A percentile compares a stretch with the other conserved stretches of the same genome.
Evolutionary conservation across 805 yeast species (phyloP).

Genomic region (Candida sonorensis): DNA sequence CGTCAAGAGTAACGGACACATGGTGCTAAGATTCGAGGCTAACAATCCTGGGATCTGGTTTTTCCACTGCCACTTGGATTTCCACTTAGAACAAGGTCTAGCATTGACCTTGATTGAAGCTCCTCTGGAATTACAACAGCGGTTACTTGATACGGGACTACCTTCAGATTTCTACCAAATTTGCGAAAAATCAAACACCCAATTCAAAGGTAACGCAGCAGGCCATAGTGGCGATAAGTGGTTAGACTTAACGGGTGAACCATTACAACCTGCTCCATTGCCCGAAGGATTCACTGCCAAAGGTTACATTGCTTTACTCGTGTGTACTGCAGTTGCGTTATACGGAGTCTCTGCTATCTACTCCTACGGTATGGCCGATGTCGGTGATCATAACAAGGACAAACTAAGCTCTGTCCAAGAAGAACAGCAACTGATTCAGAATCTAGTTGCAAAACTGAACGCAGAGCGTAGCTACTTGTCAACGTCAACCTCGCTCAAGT

Average conservation of each 20-base stretch:
- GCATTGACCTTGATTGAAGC: conserved; percentile 69
- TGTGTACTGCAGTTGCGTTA: conserved; percentile 50
- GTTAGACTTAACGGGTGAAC: too few species aligned
- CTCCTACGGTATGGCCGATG: conserved; percentile 60
- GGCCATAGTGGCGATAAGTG: conserved; percentile 54
- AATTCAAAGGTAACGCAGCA: conserved; percentile 67
- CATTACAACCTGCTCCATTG: conserved; percentile 52
- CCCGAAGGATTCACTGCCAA: conserved; percentile 66
- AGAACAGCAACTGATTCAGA: conserved; percentile 12
- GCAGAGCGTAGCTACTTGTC: too few species aligned
- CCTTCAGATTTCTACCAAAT: conserved; percentile 42
- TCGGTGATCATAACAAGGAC: conserved; percentile 43
- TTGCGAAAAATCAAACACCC: conserved; percentile 41
- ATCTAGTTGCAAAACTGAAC: conserved; percentile 11
- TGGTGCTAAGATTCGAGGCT: conserved; percentile 68
- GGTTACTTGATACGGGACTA: conserved; percentile 22
- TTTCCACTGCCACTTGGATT: conserved; percentile 87
- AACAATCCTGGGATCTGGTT: conserved; percentile 93
- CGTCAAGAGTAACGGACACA: conserved; percentile 60
- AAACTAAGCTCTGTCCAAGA: conserved; percentile 9
- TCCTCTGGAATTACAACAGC: conserved; percentile 46
- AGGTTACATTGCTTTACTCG: conserved; percentile 57
- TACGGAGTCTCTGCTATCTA: conserved; percentile 56
- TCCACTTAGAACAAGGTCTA: conserved; percentile 79
- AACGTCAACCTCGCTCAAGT: neutral